Base-by-base conservation (phyloP, 73 alveolate genomes). In the Paramecium primaurelia region DNA sequence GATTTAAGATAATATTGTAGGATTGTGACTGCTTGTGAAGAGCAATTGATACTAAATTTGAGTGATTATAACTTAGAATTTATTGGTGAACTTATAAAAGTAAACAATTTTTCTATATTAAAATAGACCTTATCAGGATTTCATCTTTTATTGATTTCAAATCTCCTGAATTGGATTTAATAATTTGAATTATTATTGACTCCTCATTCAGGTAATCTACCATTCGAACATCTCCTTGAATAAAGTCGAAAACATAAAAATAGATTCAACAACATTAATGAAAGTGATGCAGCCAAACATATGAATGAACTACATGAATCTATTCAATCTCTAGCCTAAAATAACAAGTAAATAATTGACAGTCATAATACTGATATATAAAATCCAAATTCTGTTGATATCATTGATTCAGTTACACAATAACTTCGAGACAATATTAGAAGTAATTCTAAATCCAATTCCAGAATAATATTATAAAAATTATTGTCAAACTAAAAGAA, bases 1-100 rank as follows among this genome's bases (percentile, higher is more conserved):
- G 88, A 75, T 12, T 42, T 75, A 38, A 75, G 88, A 75, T 75
- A 75, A 75, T 75, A 75, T 37, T 75, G 88, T 38, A 75, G 60
- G 88, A 42, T 75, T 38, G 88, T 75, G 4, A 75, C 88, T 30
- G 60, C 47, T 42, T 75, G 88, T 42, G 88, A 75, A 18, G 88
- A 75, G 16, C 60, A 75, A 75, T 18, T 75, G n/a, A 75, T 75
- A 5, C 38, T 75, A 8, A 42, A 42, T 18, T 38, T 75, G n/a
- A 42, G 58, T 36, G 88, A 75, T 36, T 75, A 36, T 42, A 42
- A 38, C 38, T 75, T 75, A 38, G 36, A 75, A 5, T 75, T 36
- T 20, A 75, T 75, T 38, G 88, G 88, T 6, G 88, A 75, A 2
- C 34, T 75, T 22, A 20, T 75, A 71, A 71, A 71, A 14, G 86